Evolutionary conservation across 2,329 filamentous ascomycete species (phyloP), one percentile per base, ranked within the genome.

Genomic region (Grosmannia penicillata): DNA sequence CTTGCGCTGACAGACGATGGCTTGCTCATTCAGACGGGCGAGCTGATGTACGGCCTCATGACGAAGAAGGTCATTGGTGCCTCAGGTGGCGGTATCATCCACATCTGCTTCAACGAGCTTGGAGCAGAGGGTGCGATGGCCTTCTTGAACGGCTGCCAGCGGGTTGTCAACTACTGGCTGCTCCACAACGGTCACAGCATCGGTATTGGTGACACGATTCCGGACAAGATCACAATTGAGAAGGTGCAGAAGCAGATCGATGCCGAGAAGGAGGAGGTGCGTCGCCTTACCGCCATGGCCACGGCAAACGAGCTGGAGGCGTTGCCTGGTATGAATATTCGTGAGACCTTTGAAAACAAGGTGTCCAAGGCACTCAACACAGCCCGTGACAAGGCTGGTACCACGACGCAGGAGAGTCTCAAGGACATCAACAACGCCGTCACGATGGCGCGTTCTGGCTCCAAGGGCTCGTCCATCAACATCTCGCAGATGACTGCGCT

Each of bases 401-500:
- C 81, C 18, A 82, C 78, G 36, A 93, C 91, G 1, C 83, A 93
- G 60, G 80, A 85, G 62, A 86, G 82, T 68, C 64, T 98, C 56
- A 95, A 94, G 63, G 85, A 95, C 60, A 68, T 82, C 51, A 98
- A 98, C 70, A 95, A 96, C 53, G 89, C 89, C 36, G 85, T 93
- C 39, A 84, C 86, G 54, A 99, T 96, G 83, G 86, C 93, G 43
- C 77, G 79, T 38, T 95, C 91, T 42, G 91, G 91, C 53, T 98
- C 93, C 49, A 99, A 99, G 68, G 91, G 91, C 57, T 96, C 91
- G 3, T 89, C 85, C 11, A 96, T 98, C 68, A 99, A 99, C 58
- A 96, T 99, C 51, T 95, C 93, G 14, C 91, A 99, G 61, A 98
- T 99, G 91, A 93, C 87, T 45, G 91, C 91, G 21, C 74, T 96